Percentiles rank a stretch among this genome's conserved stretches.
Conservation (phyloP, 495 filamentous ascomycete species). For the Pyronema domesticum region DNA sequence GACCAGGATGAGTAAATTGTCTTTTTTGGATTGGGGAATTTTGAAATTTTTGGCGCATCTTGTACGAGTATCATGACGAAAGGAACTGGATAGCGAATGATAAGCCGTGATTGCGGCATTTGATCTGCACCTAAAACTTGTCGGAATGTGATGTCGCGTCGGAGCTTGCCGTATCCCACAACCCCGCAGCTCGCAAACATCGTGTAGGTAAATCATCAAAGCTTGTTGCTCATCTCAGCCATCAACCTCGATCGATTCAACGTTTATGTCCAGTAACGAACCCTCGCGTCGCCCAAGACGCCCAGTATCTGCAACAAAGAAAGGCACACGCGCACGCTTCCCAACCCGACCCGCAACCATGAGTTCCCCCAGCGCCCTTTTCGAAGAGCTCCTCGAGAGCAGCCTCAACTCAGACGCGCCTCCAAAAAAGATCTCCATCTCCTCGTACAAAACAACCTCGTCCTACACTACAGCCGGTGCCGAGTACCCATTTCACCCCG, state of each 20-base stretch:
- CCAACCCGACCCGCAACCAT: background rate
- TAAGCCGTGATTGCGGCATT: no score
- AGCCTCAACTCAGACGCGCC: background rate
- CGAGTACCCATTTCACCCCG: conserved; percentile 15
- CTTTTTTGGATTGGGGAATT: no score
- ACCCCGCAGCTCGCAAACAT: background rate
- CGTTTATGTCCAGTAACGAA: background rate
- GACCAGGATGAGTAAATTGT: background rate
- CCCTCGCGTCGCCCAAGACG: background rate
- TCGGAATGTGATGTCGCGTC: background rate
- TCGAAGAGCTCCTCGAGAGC: conserved; percentile 12
- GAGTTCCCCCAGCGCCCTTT: background rate
- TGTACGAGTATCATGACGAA: background rate
- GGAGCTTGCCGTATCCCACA: background rate
- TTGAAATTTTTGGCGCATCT: background rate
- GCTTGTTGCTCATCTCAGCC: background rate
- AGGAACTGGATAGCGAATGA: background rate
- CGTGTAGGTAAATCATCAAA: background rate
- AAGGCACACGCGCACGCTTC: background rate
- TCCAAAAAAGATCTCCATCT: background rate
- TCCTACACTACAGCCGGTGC: background rate
- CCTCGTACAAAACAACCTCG: background rate
- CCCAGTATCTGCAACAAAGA: background rate
- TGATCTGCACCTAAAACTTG: no score
- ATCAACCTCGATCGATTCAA: background rate